These are phyloP conservation scores for Penicillium sp. DNA, from an alignment of 2,329 filamentous ascomycete genomes.

Conservation along the genomic window DNA sequence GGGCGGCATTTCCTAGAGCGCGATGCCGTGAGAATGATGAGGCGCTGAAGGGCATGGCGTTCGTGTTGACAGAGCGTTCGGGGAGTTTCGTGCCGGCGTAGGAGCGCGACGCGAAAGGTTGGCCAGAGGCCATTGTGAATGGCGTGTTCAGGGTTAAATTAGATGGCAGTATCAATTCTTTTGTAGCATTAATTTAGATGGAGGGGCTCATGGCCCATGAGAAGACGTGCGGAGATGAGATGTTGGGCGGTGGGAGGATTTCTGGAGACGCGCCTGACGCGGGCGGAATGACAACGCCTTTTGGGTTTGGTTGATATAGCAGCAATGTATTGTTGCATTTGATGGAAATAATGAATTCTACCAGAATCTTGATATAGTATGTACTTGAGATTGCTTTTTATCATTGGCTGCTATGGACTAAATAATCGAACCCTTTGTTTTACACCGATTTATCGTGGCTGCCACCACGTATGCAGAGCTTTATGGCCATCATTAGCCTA, in stretches of 20 bases:
- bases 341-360: too few relatives aligned
- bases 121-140: slow-evolving; percentile 52
- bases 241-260: slow-evolving; percentile 26
- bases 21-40: slow-evolving; percentile 46
- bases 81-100: slow-evolving; percentile 55
- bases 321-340: not conserved
- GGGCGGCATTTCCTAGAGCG: slow-evolving; percentile 29
- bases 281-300: slow-evolving; percentile 14
- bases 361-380: too few relatives aligned
- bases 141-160: slow-evolving; percentile 6
- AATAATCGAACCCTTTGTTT: too few relatives aligned
- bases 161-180: not conserved
- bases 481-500: too few relatives aligned
- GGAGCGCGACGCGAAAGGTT: slow-evolving; percentile 56
- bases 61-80: slow-evolving; percentile 46
- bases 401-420: too few relatives aligned
- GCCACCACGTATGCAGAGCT: too few relatives aligned
- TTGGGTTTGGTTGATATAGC: not conserved
- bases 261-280: slow-evolving; percentile 28
- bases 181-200: not conserved
- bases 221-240: slow-evolving; percentile 9
- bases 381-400: too few relatives aligned
- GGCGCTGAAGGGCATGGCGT: slow-evolving; percentile 45
- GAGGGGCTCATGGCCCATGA: slow-evolving; percentile 15
- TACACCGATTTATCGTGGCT: too few relatives aligned